Evolutionary conservation across 1,284 basidiomycete species (phyloP), one percentile per base, ranked within the genome.

Genomic region (Exobasidium rhododendri): DNA sequence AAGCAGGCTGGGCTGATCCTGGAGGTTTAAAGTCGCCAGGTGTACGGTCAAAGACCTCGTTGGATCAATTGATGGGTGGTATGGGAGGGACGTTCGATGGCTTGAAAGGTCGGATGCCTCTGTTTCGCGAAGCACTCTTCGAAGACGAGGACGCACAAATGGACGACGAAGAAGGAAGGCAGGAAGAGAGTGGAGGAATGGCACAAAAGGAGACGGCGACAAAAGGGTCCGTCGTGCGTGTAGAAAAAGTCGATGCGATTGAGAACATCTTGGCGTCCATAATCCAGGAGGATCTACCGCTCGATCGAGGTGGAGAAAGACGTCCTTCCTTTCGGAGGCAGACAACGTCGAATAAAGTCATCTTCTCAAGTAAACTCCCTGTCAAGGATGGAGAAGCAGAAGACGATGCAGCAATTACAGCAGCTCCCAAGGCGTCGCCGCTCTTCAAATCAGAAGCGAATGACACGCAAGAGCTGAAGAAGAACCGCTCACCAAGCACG

Each of bases 231-330:
- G 59, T 61, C 32, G 52, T 68, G 17, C 67, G 68, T 22, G 59
- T 67, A 14, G 71, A 72, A 11, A 62, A 64, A 62, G 66, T 72
- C 53, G 69, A 72, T 43, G 71, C 65, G n/a, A 92, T 97, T 24
- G 92, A 94, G 73, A 90, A 91, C 3, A 94, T 94, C 0, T 83
- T 97, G 63, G 93, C 89, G 17, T 91, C 92, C 75, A 96, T 97
- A 77, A 94, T 97, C 71, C 5, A 43, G 24, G 54, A 56, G 26
- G 54, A 56, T 24, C 90, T 91, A 1, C 83, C 88, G 30, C 35
- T 17, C 17, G 35, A 40, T 40, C 35, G 17, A 40, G 35, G 7
- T 7, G 35, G 10, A 17, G 17, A 7, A 40, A 40, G 35, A 40
- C 20, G 20, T 26, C 47, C 47, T 20, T 10, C 47, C 14, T 7